These are phyloP conservation scores for Daldinia vernicosa DNA, from an alignment of 495 filamentous ascomycete genomes.

Conservation along the genomic window DNA sequence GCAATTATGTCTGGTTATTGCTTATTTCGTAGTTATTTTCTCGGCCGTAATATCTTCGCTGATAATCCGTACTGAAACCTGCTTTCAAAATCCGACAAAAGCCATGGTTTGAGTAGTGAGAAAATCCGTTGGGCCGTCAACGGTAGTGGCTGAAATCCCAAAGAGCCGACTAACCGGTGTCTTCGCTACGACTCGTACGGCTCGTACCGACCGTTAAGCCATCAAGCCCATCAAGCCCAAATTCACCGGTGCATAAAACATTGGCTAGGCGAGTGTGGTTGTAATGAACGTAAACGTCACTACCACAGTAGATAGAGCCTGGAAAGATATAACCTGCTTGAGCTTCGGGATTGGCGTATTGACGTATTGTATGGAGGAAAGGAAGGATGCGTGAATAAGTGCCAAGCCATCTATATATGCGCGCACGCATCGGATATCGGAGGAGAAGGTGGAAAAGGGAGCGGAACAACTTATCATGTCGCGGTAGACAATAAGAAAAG, in stretches of 20 bases:
- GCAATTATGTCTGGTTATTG: slow-evolving; percentile 12
- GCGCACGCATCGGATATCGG: neutral
- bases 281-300: neutral
- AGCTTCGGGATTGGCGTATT: slow-evolving; percentile 13
- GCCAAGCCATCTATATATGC: neutral
- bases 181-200: slow-evolving; percentile 8
- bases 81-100: slow-evolving; percentile 17
- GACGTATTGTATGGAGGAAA: slow-evolving; percentile 1
- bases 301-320: neutral
- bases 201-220: slow-evolving; percentile 2
- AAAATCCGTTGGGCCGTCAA: slow-evolving; percentile 21
- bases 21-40: slow-evolving; percentile 18
- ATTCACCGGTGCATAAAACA: slow-evolving; percentile 22
- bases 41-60: slow-evolving; percentile 25
- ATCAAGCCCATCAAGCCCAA: slow-evolving; percentile 2
- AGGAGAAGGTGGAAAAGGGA: neutral
- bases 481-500: slow-evolving; percentile 2
- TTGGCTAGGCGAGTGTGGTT: neutral
- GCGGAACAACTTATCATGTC: slow-evolving; percentile 8
- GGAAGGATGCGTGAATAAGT: neutral
- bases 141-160: slow-evolving; percentile 14
- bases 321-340: slow-evolving; percentile 31
- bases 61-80: slow-evolving; percentile 9
- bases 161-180: slow-evolving; percentile 25
- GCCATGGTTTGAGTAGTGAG: neutral